phyloP scores from a whole-genome alignment of 371 early-diverging fungal species.

The Mucor piriformis region DNA sequence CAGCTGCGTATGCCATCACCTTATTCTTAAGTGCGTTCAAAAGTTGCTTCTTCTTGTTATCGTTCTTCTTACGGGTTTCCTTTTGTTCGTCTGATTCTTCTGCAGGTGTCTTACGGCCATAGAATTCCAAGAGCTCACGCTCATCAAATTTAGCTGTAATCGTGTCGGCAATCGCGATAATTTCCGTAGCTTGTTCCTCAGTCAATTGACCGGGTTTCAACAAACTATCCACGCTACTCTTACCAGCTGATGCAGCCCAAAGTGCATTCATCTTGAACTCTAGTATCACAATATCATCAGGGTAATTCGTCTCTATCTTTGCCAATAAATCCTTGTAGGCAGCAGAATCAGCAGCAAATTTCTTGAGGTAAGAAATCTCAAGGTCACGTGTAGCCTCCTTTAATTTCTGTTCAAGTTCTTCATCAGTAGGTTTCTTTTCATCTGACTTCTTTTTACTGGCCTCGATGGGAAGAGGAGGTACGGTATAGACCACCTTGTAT shows the following conservation, averaged over 20 bases:
- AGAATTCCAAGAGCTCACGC: conserved; percentile 65
- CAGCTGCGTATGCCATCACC: conserved; percentile 53
- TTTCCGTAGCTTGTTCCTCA: conserved; percentile 48
- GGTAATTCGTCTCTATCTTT: conserved; percentile 60
- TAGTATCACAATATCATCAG: conserved; percentile 53
- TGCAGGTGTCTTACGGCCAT: conserved; percentile 61
- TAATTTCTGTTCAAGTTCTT: conserved; percentile 59
- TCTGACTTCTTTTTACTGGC: conserved; percentile 13
- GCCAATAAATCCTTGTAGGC: conserved; percentile 60
- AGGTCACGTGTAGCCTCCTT: conserved; percentile 77
- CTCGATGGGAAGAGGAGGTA: conserved; percentile 48
- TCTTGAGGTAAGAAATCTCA: conserved; percentile 80
- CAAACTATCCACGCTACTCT: conserved; percentile 27
- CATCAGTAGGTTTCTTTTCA: conserved; percentile 50
- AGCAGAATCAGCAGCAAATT: conserved; percentile 61
- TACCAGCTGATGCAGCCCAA: conserved; percentile 57
- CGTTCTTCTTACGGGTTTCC: conserved; percentile 68
- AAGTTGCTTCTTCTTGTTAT: conserved; percentile 68
- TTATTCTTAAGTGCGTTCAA: conserved; percentile 66
- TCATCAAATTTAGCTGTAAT: conserved; percentile 60
- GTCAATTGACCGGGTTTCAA: conserved; percentile 36
- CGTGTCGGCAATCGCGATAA: conserved; percentile 55
- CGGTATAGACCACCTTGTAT: conserved; percentile 61
- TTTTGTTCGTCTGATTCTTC: conserved; percentile 60
- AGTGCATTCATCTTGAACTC: conserved; percentile 62